These are phyloP conservation scores for Verticillium tricorpus DNA, from an alignment of 2,329 filamentous ascomycete species.

Conservation along the genomic window DNA sequence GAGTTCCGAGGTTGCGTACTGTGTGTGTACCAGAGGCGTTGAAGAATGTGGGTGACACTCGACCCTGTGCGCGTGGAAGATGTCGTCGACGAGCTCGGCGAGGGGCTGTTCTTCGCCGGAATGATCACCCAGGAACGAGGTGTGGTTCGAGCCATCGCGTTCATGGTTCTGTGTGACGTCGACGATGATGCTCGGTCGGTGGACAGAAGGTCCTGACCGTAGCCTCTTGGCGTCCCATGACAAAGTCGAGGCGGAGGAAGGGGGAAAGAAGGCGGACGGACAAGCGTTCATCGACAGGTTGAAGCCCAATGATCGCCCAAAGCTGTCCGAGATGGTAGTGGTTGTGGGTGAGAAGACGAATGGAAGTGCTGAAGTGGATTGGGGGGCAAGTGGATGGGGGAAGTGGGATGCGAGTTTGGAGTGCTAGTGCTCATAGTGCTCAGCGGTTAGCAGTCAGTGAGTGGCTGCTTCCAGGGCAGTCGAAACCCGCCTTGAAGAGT, in stretches of 20 bases:
- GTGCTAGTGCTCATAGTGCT: background rate
- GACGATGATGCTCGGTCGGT: background rate
- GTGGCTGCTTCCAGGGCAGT: background rate
- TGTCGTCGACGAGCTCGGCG: background rate
- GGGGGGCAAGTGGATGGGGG: background rate
- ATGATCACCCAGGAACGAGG: background rate
- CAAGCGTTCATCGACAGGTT: background rate
- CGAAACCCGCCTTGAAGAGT: background rate
- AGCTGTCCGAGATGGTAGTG: background rate
- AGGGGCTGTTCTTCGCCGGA: background rate
- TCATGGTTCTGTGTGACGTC: background rate
- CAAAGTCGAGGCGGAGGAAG: background rate
- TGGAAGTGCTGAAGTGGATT: background rate
- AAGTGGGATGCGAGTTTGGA: background rate
- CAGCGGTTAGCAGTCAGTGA: background rate
- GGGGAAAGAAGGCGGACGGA: background rate
- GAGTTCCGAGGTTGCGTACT: background rate
- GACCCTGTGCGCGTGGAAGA: background rate
- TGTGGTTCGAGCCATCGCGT: background rate
- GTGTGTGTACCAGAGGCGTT: background rate
- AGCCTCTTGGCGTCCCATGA: background rate
- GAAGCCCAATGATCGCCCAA: background rate
- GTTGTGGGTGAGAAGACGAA: background rate
- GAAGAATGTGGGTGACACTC: background rate
- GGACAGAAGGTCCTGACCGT: background rate